Evolutionary conservation across 1,139 yeast species (phyloP), one percentile per base, ranked within the genome.

Genomic region (Yamadazyma friedrichii): DNA sequence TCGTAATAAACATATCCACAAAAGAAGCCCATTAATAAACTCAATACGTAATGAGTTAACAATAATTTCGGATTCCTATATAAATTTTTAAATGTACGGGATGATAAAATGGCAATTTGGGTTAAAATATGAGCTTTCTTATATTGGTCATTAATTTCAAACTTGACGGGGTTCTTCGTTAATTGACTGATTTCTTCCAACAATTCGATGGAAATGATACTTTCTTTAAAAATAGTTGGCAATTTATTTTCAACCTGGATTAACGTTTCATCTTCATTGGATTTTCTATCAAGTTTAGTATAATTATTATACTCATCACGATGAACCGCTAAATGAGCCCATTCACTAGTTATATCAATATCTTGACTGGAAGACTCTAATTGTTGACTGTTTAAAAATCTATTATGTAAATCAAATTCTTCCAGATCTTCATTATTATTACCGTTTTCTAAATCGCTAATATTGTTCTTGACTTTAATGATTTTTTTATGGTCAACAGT

Each of bases 301-400:
- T 53, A 49, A 29, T 50, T 50, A 31, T 57, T 61, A 43, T 74
- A 72, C 48, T 86, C 95, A 52, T 85, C 91, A 41, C 95, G 70
- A 56, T 88, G 96, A n/a, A 77, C 77, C 0, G 95, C 96, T 58
- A 72, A 81, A 61, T 88, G 96, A 42, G 82, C 89, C 96, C 97
- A 89, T 62, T 88, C 96, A 30, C 82, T 70, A 8, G 91, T 86
- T 4, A 86, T 75, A 50, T 82, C 80, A 30, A 74, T 70, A 27
- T 27, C 30, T n/a, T n/a, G 9, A 27, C 13, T 12, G n/a, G 65
- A 64, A 10, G 62, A 58, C 20, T 65, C 55, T 20, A 20, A 20
- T 20, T 62, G 43, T 15, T 62, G 43, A 15, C 54, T 45, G 31
- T 56, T 44, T 39, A 64, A 52, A 48, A 70, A 67, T n/a, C 59